Evolutionary conservation across 2,329 filamentous ascomycete species (phyloP).

Genomic region (Trichoderma afroharzianum): DNA sequence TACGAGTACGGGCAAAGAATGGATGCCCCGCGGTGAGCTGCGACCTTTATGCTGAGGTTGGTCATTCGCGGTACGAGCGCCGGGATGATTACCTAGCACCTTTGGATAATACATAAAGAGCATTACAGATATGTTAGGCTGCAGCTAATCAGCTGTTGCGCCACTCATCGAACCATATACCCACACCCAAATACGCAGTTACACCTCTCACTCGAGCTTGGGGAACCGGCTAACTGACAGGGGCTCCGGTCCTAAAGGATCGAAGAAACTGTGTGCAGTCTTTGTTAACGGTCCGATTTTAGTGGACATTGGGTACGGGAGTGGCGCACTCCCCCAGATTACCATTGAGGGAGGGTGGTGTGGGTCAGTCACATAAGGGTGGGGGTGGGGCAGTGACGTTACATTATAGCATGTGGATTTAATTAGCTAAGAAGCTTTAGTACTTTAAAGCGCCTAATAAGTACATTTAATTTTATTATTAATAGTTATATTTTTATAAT

Average conservation of each 20-base stretch:
- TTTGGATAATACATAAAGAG: not conserved
- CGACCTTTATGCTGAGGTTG: not conserved
- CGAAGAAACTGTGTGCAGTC: not conserved
- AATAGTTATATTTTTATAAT: too few relatives aligned
- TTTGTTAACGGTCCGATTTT: slow-evolving; percentile 12
- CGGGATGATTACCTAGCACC: not conserved
- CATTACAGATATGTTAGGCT: not conserved
- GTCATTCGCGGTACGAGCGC: not conserved
- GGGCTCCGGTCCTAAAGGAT: slow-evolving; percentile 6
- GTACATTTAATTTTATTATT: too few relatives aligned
- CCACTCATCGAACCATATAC: not conserved
- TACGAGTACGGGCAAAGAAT: not conserved
- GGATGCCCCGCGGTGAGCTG: not conserved
- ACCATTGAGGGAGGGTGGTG: not conserved
- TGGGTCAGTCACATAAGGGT: not conserved
- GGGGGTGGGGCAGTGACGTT: not conserved
- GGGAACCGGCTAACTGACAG: not conserved
- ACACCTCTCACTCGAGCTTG: not conserved
- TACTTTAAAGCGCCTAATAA: not conserved
- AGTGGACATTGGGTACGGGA: not conserved
- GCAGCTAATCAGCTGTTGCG: not conserved
- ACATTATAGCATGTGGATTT: not conserved
- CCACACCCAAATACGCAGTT: not conserved
- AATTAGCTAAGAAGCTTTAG: not conserved
- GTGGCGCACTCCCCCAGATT: not conserved